Evolutionary conservation across 2,329 filamentous ascomycete genomes (phyloP).

Genomic region (Aspergillus sojae): DNA sequence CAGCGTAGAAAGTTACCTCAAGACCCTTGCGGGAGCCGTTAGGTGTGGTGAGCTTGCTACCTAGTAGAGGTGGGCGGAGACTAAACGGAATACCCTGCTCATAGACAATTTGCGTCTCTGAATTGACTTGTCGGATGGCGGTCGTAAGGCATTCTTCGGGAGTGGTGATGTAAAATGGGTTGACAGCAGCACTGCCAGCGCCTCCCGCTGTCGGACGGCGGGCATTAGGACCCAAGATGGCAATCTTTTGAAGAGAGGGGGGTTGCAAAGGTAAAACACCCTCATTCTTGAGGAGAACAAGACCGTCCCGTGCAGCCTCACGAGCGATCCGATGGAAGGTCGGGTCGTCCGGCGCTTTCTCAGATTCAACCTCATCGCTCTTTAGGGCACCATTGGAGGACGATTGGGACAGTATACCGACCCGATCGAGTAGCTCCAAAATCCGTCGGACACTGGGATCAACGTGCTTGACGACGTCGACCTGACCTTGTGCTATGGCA

Average conservation of each 20-base stretch:
- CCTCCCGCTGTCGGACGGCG: slow-evolving; percentile 7
- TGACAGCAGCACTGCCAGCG: slow-evolving; percentile 9
- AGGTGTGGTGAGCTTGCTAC: background rate
- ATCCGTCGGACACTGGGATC: slow-evolving; percentile 3
- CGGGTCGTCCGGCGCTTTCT: background rate
- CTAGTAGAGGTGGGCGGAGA: background rate
- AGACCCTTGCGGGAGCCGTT: background rate
- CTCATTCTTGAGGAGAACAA: slow-evolving; percentile 12
- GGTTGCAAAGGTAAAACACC: slow-evolving; percentile 2
- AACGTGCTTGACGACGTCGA: background rate
- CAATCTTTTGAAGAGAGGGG: background rate
- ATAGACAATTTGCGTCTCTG: background rate
- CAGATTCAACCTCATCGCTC: background rate
- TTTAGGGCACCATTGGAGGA: background rate
- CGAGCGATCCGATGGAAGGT: background rate
- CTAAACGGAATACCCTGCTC: background rate
- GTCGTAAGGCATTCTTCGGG: slow-evolving; percentile 5
- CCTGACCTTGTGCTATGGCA: background rate
- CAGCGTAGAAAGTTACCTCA: background rate
- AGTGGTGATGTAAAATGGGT: slow-evolving; percentile 9
- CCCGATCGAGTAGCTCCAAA: background rate
- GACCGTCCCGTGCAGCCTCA: background rate
- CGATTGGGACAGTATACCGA: background rate
- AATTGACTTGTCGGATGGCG: background rate
- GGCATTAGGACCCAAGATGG: slow-evolving; percentile 11